Base-by-base conservation (phyloP, 805 yeast genomes). In the Candida arabinofermentans region DNA sequence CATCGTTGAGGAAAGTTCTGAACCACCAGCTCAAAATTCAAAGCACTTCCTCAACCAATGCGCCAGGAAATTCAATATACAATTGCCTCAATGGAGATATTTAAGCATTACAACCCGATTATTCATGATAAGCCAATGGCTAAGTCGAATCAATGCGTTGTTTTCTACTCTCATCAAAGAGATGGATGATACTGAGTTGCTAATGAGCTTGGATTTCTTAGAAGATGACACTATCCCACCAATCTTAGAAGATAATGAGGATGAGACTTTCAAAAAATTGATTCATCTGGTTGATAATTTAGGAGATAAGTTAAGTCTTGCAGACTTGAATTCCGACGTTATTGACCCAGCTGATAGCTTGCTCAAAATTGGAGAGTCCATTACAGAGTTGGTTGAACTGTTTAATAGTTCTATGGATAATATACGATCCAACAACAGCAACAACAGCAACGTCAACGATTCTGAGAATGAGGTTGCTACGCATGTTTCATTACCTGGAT, bases 231-330 rank as follows among this genome's bases (percentile, higher is more conserved):
- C 13, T 9, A 27, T 50, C 5, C 45, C 47, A 7, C 43, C 54
- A n/a, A 42, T 55, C 12, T 21, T 39, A 14, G 57, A 54, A 32
- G 51, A 49, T 18, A 49, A 51, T 29, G 57, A 51, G 27, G 54
- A 55, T 35, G 54, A 54, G 13, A 39, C 46, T n/a, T 43, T 49
- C 19, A 39, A 38, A 8, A 40, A 41, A 5, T 34, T 57, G 33
- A 39, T 45, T 19, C 12, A 19, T 12, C 37, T 43, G 14, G 46
- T 55, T 26, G 59, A 53, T 9, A 40, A 24, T 17, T 39, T 58
- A 10, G 37, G 54, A 4, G 43, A 39, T 31, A 53, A 54, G 30
- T 36, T 57, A 23, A 49, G 49, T 34, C 37, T 44, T 6, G 33
- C 57, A 32, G 61, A 58, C 26, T 32, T 50, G 24, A 48, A 51